Base-by-base conservation (phyloP, 2,329 filamentous ascomycete genomes). In the Colletotrichum plurivorum region DNA sequence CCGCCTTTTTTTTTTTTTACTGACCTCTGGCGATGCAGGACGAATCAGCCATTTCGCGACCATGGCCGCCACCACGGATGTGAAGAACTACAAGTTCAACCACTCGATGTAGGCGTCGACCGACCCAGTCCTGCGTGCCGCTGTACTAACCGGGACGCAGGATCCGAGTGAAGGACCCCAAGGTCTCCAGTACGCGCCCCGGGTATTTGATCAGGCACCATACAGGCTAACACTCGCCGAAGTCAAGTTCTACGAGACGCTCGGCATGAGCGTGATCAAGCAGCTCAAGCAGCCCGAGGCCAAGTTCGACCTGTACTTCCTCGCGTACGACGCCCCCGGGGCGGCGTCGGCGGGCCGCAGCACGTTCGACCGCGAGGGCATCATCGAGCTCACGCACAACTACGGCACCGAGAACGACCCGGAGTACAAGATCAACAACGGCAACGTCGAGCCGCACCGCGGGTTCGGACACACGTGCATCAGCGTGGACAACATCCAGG, bases 221-320 rank as follows among this genome's bases (percentile, higher is more conserved):
- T 54, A 57, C 22, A 18, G 41, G 55, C 62, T 56, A 36, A 67
- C 62, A 66, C 31, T 36, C 55, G 20, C 36, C 45, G 77, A 78
- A 88, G 90, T 98, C 81, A 93, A 95, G 74, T 99, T 97, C 83
- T 99, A 98, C 82, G 92, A 97, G 78, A 93, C 94, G 80, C 88
- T 99, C 18, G 96, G 96, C 75, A 90, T 98, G 88, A 94, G 87
- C 77, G 82, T 94, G 71, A 88, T 98, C 80, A 90, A 93, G 77
- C 93, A 95, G 82, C 86, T 96, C 54, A 85, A 92, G 71, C 93
- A 94, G 77, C 93, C 95, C 15, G 94, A 97, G 69, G 90, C 89
- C 80, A 97, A 97, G 78, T 98, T 98, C 81, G 94, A 96, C 76
- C 89, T 98, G 31, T 98, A 98, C 86, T 98, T 98, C 84, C 87